phyloP scores from a whole-genome alignment of 164 flowering plant genomes.

The Tetracentron sinense region DNA sequence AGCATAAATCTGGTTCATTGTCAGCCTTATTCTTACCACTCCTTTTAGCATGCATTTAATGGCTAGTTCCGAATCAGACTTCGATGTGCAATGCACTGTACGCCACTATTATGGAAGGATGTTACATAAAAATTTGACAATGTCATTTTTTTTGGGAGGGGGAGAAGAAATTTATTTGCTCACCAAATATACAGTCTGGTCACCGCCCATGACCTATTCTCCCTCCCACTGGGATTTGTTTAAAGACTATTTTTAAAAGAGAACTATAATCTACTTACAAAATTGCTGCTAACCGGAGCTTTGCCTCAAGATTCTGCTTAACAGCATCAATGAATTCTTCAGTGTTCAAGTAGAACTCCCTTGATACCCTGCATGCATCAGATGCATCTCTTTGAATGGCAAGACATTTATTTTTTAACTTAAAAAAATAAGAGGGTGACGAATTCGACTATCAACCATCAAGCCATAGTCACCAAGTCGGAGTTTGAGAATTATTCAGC shows the following conservation, averaged over 20 bases:
- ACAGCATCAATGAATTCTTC: conserved; percentile 93
- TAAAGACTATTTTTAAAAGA: neutral
- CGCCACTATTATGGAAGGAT: too few relatives aligned
- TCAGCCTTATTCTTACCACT: too few relatives aligned
- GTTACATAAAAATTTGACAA: neutral
- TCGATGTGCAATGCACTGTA: too few relatives aligned
- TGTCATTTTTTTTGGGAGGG: neutral
- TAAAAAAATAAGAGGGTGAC: too few relatives aligned
- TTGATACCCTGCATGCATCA: conserved; percentile 56
- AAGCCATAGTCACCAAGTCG: too few relatives aligned
- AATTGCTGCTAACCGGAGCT: conserved; percentile 35
- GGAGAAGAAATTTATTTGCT: neutral
- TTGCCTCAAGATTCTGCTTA: conserved; percentile 50
- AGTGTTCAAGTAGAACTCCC: conserved; percentile 73
- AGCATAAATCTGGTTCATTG: too few relatives aligned
- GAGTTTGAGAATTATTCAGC: too few relatives aligned
- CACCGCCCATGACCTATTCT: neutral
- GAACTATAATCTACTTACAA: conserved; percentile 17
- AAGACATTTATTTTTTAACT: neutral
- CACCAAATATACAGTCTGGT: neutral
- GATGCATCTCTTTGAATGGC: neutral
- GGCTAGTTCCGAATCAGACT: too few relatives aligned
- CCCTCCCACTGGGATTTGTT: neutral
- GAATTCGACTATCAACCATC: too few relatives aligned
- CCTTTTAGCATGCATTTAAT: too few relatives aligned